Conservation (phyloP, 352 stramenopile genomes). For the Pythium brassicae region DNA sequence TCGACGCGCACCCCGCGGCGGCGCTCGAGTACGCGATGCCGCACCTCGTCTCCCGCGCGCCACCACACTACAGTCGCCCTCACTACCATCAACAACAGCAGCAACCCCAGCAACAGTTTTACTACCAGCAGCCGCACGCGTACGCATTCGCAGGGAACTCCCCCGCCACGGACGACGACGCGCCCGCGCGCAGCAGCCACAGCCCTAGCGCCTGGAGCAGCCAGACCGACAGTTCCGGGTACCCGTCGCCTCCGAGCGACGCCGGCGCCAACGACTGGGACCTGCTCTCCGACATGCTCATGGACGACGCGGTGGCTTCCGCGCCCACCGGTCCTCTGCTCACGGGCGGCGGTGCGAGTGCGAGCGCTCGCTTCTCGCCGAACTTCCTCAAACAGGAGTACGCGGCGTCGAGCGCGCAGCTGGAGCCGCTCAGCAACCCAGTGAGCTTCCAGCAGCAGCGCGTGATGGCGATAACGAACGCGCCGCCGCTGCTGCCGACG, state of each 20-base stretch:
- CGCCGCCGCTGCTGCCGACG: neutral
- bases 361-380: neutral
- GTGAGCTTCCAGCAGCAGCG: constrained; percentile 7
- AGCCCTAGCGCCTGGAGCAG: constrained; percentile 19
- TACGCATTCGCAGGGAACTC: neutral
- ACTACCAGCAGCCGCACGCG: constrained; percentile 8
- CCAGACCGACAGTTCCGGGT: constrained; percentile 28
- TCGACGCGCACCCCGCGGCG: neutral
- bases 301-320: constrained; percentile 34
- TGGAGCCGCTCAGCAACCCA: neutral
- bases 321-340: neutral
- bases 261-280: constrained; percentile 38
- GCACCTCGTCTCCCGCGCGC: neutral
- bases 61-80: neutral
- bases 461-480: neutral
- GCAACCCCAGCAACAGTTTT: constrained; percentile 2
- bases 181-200: neutral
- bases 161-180: neutral
- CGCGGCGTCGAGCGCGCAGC: neutral
- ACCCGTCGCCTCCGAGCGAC: constrained; percentile 28
- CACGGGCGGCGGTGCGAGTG: too few relatives aligned
- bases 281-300: constrained; percentile 52
- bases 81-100: constrained; percentile 2
- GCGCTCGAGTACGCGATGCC: neutral
- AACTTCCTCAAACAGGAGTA: neutral